A percentile compares a stretch with the other conserved stretches of the same genome.
Conservation (phyloP, 1,139 yeast species). For the Diutina pseudorugosa region DNA sequence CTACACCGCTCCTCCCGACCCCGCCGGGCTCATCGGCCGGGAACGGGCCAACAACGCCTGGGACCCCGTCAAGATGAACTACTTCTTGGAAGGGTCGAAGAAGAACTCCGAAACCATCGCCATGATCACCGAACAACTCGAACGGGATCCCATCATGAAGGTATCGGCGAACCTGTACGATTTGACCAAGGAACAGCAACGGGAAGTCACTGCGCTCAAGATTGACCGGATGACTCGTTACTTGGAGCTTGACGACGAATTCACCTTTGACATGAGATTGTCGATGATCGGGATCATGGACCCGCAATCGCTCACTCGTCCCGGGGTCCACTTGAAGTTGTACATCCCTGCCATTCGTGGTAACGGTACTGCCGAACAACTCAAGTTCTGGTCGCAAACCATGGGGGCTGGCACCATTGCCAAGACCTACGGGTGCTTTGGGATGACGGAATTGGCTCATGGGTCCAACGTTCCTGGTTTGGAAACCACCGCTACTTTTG, state of each 20-base stretch:
- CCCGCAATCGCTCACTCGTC: constrained; percentile 37
- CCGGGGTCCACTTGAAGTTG: constrained; percentile 40
- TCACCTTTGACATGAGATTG: constrained; percentile 22
- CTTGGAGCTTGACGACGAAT: constrained; percentile 29
- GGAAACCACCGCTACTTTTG: constrained; percentile 84
- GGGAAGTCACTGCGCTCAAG: constrained; percentile 31
- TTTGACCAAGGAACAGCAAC: constrained; percentile 25
- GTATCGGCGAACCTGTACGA: constrained; percentile 28
- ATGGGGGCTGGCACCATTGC: constrained; percentile 57
- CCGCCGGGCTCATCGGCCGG: constrained; percentile 20
- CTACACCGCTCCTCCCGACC: constrained; percentile 19
- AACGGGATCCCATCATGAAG: constrained; percentile 36
- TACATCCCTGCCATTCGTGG: constrained; percentile 36
- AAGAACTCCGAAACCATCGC: constrained; percentile 23
- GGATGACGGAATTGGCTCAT: constrained; percentile 90
- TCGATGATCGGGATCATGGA: constrained; percentile 33
- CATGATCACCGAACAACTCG: constrained; percentile 29
- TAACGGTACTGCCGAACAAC: constrained; percentile 42
- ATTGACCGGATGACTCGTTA: constrained; percentile 32
- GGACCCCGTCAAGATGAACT: constrained; percentile 32
- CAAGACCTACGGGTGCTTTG: constrained; percentile 80
- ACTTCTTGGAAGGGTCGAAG: constrained; percentile 33
- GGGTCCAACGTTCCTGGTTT: constrained; percentile 90
- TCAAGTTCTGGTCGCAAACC: constrained; percentile 60
- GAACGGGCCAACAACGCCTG: constrained; percentile 26